These are phyloP conservation scores for Litchi chinensis DNA, from an alignment of 345 rosid species.

Conservation along the genomic window DNA sequence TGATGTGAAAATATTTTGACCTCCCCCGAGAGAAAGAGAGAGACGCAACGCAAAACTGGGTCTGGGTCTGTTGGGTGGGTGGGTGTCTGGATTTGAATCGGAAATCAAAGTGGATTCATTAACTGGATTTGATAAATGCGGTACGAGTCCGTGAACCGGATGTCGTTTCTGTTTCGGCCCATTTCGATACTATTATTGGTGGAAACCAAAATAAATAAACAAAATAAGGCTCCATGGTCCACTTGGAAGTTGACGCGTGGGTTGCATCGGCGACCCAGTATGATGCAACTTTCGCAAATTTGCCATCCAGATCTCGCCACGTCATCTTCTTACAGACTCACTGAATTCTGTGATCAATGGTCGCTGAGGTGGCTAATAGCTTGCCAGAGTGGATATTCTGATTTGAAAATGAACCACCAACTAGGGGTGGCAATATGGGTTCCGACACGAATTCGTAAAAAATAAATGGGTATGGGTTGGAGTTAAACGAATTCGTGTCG, in stretches of 20 bases:
- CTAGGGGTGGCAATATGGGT: no score
- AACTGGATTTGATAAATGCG: conserved; percentile 47
- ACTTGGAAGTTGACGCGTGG: conserved; percentile 10
- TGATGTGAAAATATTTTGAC: conserved; percentile 38
- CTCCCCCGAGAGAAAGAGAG: conserved; percentile 18
- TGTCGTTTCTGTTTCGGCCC: conserved; percentile 13
- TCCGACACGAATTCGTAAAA: no score
- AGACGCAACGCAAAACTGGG: not conserved
- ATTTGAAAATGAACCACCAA: not conserved
- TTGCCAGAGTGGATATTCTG: not conserved
- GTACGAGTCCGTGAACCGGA: conserved; percentile 36
- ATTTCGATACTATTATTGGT: not conserved
- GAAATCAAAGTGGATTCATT: conserved; percentile 17
- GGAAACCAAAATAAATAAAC: not conserved
- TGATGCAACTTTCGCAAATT: not conserved
- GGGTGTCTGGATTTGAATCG: conserved; percentile 26
- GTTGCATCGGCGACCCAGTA: not conserved
- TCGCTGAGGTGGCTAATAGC: conserved; percentile 4
- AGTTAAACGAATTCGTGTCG: no score
- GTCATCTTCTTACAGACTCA: not conserved
- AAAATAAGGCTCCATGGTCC: not conserved
- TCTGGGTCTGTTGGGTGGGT: not conserved
- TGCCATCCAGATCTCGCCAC: conserved; percentile 2
- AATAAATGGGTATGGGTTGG: no score
- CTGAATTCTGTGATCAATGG: not conserved